Conservation (phyloP, 1,139 yeast species). For the Taphrina communis region DNA sequence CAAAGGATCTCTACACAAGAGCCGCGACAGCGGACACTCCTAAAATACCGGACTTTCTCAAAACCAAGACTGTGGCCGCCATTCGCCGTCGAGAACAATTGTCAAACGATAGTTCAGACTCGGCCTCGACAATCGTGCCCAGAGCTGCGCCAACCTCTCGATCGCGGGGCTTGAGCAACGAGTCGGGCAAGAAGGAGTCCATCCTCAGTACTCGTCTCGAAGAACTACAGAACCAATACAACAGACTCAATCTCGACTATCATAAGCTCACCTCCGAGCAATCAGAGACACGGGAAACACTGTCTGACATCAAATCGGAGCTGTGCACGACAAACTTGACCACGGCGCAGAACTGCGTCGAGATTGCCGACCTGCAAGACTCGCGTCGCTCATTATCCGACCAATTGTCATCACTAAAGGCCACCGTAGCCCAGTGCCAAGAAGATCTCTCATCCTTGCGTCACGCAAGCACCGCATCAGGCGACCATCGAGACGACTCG, state of each 20-base stretch:
- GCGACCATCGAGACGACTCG: background rate
- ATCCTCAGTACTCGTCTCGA: background rate
- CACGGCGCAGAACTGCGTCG: slow-evolving; percentile 10
- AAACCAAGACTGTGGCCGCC: background rate
- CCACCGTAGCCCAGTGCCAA: slow-evolving; percentile 4
- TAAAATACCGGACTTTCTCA: background rate
- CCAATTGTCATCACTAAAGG: slow-evolving; percentile 3
- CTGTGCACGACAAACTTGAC: slow-evolving; percentile 7
- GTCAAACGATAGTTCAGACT: background rate
- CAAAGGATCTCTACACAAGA: background rate
- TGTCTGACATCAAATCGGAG: background rate
- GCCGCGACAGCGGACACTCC: background rate
- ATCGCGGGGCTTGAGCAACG: background rate
- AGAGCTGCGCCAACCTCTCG: background rate
- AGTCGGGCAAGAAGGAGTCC: background rate
- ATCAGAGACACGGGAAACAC: background rate
- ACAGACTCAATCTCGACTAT: slow-evolving; percentile 9
- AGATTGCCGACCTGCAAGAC: slow-evolving; percentile 18
- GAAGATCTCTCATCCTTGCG: background rate
- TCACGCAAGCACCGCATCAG: background rate
- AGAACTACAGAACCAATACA: slow-evolving; percentile 12
- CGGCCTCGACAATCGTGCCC: background rate
- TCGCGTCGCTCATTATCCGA: background rate
- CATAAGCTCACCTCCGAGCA: slow-evolving; percentile 1
- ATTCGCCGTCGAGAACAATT: background rate